A percentile compares a stretch with the other conserved stretches of the same genome.
These are phyloP conservation scores for Microthlaspi erraticum DNA, from an alignment of 345 rosid species.

Conservation along the genomic window DNA sequence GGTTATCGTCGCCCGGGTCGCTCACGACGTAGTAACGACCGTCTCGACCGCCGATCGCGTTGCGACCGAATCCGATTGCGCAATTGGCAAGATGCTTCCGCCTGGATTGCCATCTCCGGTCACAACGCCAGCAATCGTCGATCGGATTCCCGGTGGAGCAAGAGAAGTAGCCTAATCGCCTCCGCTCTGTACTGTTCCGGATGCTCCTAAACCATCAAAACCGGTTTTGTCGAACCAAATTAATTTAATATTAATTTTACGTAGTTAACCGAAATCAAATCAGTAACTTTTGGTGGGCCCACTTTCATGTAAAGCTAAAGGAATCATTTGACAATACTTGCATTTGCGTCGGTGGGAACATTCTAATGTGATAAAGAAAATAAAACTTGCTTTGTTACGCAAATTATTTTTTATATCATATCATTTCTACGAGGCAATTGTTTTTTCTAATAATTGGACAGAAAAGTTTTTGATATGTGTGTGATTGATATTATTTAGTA, in stretches of 20 bases:
- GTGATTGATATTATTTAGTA: neutral
- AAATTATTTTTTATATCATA: too few species aligned
- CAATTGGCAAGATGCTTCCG: constrained; percentile 69
- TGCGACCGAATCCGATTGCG: constrained; percentile 78
- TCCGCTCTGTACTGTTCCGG: constrained; percentile 73
- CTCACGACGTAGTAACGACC: constrained; percentile 72
- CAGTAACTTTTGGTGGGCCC: neutral
- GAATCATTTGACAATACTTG: neutral
- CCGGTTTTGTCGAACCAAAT: constrained; percentile 13
- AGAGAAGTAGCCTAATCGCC: constrained; percentile 64
- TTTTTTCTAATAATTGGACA: too few species aligned
- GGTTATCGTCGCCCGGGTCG: constrained; percentile 62
- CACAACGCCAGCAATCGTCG: constrained; percentile 95
- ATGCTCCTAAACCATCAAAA: constrained; percentile 56
- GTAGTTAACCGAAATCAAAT: neutral
- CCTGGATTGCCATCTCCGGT: constrained; percentile 57
- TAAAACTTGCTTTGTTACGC: neutral
- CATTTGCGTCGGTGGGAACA: constrained; percentile 40
- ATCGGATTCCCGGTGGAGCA: constrained; percentile 76
- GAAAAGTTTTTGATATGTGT: neutral
- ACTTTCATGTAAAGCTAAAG: neutral
- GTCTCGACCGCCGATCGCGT: constrained; percentile 79
- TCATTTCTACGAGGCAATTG: too few species aligned
- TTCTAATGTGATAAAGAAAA: neutral
- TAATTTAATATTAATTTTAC: neutral